These are phyloP conservation scores for Capronia coronata DNA, from an alignment of 2,329 filamentous ascomycete genomes.

Conservation along the genomic window DNA sequence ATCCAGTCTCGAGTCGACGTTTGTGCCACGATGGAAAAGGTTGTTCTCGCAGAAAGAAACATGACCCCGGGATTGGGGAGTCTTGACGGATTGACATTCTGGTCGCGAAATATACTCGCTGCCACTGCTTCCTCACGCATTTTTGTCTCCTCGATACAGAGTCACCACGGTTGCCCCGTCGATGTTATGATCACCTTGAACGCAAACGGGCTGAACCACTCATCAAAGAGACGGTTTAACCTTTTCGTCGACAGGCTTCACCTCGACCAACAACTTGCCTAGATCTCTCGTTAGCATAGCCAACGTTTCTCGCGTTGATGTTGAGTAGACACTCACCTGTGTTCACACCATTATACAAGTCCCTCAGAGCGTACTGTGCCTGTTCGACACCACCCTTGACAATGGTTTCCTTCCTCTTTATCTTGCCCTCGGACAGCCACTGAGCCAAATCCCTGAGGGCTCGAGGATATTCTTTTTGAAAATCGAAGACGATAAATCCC, in stretches of 20 bases:
- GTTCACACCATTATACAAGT: conserved; percentile 63
- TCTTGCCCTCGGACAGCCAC: conserved; percentile 64
- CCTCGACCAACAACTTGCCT: conserved; percentile 38
- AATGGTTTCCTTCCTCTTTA: conserved; percentile 65
- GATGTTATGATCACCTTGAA: no score
- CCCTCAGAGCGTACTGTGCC: conserved; percentile 57
- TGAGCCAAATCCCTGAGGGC: conserved; percentile 56
- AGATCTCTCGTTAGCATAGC: neutral
- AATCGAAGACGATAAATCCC: conserved; percentile 32
- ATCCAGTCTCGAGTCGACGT: no score
- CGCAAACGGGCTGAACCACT: no score
- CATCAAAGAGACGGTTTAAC: conserved; percentile 18
- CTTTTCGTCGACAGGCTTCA: conserved; percentile 38
- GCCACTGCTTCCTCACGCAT: no score
- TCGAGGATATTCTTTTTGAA: conserved; percentile 48
- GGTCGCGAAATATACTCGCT: no score
- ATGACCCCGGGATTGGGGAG: no score
- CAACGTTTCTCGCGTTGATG: neutral
- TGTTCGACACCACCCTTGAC: conserved; percentile 59
- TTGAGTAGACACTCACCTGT: conserved; percentile 48
- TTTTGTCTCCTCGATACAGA: no score
- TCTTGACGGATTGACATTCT: no score
- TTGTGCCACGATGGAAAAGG: no score
- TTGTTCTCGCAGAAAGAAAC: no score
- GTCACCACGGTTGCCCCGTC: no score